phyloP scores from a whole-genome alignment of 768 basidiomycete species.

The Clathrus columnatus region DNA sequence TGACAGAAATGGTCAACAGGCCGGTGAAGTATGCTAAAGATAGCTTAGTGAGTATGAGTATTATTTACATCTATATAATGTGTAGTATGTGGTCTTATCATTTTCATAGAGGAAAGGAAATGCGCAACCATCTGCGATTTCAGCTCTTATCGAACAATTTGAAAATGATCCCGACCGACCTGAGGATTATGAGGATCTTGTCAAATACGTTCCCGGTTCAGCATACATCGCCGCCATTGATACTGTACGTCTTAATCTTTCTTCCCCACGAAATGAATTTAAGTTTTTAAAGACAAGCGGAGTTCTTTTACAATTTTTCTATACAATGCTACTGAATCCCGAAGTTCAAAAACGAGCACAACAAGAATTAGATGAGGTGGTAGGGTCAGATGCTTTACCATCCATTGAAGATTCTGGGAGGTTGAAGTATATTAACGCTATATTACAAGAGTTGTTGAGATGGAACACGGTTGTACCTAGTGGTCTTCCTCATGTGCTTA shows the following conservation, averaged over 20 bases:
- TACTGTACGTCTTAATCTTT: neutral
- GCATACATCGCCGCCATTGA: neutral
- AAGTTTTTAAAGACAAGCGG: neutral
- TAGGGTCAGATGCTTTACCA: slow-evolving; percentile 17
- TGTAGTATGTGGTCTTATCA: too few species aligned
- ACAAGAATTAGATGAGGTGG: slow-evolving; percentile 17
- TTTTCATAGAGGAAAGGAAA: too few species aligned
- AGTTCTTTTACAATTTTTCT: slow-evolving; percentile 12
- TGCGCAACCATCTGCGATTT: too few species aligned
- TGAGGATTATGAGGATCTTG: neutral
- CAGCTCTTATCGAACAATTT: too few species aligned
- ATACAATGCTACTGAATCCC: slow-evolving; percentile 18
- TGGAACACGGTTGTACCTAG: neutral
- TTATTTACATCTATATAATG: too few species aligned
- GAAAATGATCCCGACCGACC: too few species aligned
- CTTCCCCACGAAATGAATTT: too few species aligned
- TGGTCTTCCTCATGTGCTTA: neutral
- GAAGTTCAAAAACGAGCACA: slow-evolving; percentile 18
- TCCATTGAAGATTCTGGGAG: slow-evolving; percentile 12
- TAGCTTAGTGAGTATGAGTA: too few species aligned
- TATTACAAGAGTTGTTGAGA: neutral
- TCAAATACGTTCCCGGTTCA: neutral
- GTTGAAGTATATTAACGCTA: neutral
- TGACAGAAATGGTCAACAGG: neutral
- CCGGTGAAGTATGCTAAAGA: neutral